Evolutionary conservation across 192 early-diverging fungal genomes (phyloP).

Genomic region (Pilobolus umbonatus): DNA sequence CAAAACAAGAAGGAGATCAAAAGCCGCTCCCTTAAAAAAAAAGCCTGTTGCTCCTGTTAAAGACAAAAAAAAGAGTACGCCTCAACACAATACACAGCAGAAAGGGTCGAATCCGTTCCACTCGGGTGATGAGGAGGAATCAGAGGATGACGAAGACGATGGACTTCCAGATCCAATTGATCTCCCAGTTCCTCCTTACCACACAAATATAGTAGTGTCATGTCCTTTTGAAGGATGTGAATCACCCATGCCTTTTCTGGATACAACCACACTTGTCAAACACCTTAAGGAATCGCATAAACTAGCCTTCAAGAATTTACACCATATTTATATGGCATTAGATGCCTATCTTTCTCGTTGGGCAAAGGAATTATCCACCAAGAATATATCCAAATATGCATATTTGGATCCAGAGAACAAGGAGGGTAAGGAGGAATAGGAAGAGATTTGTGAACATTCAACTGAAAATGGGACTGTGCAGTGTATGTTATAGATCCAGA

Average conservation of each 20-base stretch:
- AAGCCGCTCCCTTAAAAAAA: no score
- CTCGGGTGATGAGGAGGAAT: constrained; percentile 23
- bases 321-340: constrained; percentile 73
- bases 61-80: no score
- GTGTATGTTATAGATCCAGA: constrained; percentile 60
- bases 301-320: constrained; percentile 62
- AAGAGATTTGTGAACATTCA: neutral
- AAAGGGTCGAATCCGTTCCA: constrained; percentile 9
- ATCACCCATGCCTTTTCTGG: constrained; percentile 41
- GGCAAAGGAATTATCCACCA: constrained; percentile 48
- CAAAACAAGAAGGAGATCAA: no score
- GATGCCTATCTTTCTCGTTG: constrained; percentile 74
- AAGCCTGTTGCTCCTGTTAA: no score
- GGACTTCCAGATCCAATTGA: constrained; percentile 29
- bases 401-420: constrained; percentile 22
- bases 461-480: neutral
- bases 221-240: constrained; percentile 66
- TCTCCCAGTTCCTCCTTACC: constrained; percentile 42
- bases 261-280: constrained; percentile 57
- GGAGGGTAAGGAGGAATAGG: constrained; percentile 7
- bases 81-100: no score
- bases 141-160: constrained; percentile 20
- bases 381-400: constrained; percentile 33
- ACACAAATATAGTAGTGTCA: constrained; percentile 48
- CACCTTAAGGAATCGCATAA: constrained; percentile 66